Evolutionary conservation across 192 early-diverging fungal genomes (phyloP).

Genomic region (Dissophora ornata): DNA sequence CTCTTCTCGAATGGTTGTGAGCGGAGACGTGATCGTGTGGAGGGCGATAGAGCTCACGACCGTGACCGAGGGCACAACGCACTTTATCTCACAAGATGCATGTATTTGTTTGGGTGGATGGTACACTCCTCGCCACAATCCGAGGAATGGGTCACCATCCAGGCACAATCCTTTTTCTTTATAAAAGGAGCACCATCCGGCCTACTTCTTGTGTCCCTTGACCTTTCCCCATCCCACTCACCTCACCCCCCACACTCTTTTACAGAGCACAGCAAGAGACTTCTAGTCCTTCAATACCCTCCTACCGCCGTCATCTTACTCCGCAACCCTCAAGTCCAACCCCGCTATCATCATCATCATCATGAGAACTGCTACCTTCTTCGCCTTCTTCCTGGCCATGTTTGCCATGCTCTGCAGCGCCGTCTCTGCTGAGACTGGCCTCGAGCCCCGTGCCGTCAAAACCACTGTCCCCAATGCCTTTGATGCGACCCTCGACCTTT

Average conservation of each 20-base stretch:
- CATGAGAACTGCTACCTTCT: conserved; percentile 16
- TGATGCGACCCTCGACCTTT: conserved; percentile 19
- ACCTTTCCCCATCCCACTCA: background rate
- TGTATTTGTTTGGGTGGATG: no score
- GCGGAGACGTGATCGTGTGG: no score
- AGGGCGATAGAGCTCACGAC: no score
- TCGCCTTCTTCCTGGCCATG: conserved; percentile 31
- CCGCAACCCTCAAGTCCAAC: no score
- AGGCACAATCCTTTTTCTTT: no score
- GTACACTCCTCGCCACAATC: no score
- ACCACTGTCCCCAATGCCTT: conserved; percentile 1
- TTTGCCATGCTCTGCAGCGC: conserved; percentile 33
- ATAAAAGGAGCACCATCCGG: no score
- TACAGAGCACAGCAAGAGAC: conserved; percentile 8
- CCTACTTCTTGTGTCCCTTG: conserved; percentile 3
- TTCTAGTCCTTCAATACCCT: no score
- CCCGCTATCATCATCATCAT: background rate
- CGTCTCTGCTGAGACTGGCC: conserved; percentile 16
- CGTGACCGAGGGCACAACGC: no score
- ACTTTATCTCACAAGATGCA: no score
- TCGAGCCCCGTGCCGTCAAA: conserved; percentile 11
- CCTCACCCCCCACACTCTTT: conserved; percentile 7
- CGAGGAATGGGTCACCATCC: no score
- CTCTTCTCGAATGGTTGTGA: no score
- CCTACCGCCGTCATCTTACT: conserved; percentile 4